Base-by-base conservation (phyloP, 768 basidiomycete species). In the Sporobolomyces pararoseus region DNA sequence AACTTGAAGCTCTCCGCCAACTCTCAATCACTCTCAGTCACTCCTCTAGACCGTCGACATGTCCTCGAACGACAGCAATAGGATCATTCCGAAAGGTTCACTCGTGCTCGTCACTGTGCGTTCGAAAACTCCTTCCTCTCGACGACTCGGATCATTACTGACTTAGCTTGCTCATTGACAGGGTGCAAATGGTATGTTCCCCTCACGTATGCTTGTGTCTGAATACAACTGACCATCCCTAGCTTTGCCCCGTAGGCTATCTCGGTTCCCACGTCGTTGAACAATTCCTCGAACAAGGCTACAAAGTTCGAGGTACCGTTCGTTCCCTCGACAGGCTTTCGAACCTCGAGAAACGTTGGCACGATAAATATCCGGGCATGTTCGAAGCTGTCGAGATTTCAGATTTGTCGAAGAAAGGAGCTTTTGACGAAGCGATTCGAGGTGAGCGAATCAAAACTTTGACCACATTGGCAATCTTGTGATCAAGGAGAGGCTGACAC, bases 331-430 rank as follows among this genome's bases (percentile, higher is more conserved):
- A 58, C 55, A 39, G 19, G 27, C 35, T 58, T 37, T 58, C 55
- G 25, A 39, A 58, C 55, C 55, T 58, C 23, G n/a, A 58, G 25
- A 3, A 16, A 29, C 35, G 55, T 9, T 58, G 55, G 55, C 21
- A 58, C n/a, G 21, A 7, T 3, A 39, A 42, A n/a, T 58, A 16
- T 29, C 55, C 55, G 13, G 37, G 37, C 9, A 6, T 42, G 37
- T 58, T 58, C 55, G n/a, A 58, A 42, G 13, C 35, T 14, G 55
- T 58, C 55, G 55, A 58, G 37, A 58, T 58, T 44, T 17, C 55
- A 17, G 55, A 58, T 29, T 27, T 58, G 19, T 39, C 55, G n/a
- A 58, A 58, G 23, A 37, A 58, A n/a, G 55, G 55, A 3, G 14
- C 16, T n/a, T 58, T 39, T 19, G 55, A n/a, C 4, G 25, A n/a